Conservation (phyloP, 331 rosid species). For the Cydonia oblonga region DNA sequence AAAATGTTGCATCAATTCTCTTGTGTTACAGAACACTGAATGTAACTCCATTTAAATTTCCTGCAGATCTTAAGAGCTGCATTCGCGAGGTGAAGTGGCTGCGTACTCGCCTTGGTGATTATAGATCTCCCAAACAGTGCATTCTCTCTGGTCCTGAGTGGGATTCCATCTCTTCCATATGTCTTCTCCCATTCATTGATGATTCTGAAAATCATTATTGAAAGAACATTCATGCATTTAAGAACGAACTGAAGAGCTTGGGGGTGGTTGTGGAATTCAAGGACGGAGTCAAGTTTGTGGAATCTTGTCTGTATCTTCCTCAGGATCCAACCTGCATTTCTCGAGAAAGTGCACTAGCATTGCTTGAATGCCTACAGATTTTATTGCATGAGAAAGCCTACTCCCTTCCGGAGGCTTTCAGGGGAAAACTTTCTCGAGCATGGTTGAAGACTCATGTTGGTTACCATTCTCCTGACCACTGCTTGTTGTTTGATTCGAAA, state of each 20-base stretch:
- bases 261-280: constrained; percentile 40
- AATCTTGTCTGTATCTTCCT: constrained; percentile 26
- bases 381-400: background rate
- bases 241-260: constrained; percentile 37
- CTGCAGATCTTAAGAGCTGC: constrained; percentile 13
- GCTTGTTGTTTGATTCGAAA: constrained; percentile 27
- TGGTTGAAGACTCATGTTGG: constrained; percentile 59
- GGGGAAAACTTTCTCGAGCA: constrained; percentile 14
- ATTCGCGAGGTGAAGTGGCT: constrained; percentile 33
- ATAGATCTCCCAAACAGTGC: constrained; percentile 38
- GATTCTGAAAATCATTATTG: constrained; percentile 38
- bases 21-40: constrained; percentile 27
- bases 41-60: constrained; percentile 8
- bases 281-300: constrained; percentile 37
- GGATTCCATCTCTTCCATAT: constrained; percentile 38
- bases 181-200: constrained; percentile 57
- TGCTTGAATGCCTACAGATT: constrained; percentile 34
- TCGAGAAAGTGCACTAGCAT: constrained; percentile 27
- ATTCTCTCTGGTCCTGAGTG: constrained; percentile 50
- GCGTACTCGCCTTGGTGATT: constrained; percentile 32
- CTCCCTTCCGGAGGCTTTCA: constrained; percentile 9
- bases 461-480: constrained; percentile 32
- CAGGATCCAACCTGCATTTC: constrained; percentile 23
- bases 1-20: constrained; percentile 32
- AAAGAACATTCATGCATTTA: constrained; percentile 25